Percentiles rank a stretch among this genome's conserved stretches.
Conservation (phyloP, 768 basidiomycete genomes). For the Coprinopsis marcescibilis region DNA sequence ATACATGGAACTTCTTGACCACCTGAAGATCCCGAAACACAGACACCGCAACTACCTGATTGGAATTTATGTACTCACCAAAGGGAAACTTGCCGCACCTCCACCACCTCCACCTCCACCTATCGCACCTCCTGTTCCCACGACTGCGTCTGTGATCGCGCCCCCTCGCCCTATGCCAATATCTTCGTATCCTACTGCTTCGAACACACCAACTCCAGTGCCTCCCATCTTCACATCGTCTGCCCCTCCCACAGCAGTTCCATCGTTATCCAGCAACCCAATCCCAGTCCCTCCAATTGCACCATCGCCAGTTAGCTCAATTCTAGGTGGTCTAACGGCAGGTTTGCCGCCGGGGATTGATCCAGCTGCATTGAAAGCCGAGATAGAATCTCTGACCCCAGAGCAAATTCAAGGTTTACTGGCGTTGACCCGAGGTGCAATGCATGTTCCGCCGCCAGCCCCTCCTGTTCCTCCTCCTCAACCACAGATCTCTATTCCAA, state of each 20-base stretch:
- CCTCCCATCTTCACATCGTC: conserved; percentile 13
- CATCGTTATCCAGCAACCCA: conserved; percentile 10
- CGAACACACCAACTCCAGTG: conserved; percentile 9
- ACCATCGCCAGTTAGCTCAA: background rate
- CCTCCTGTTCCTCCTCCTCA: conserved; percentile 11
- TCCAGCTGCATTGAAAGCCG: conserved; percentile 56
- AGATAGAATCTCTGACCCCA: conserved; percentile 68
- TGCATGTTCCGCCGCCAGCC: conserved; percentile 7
- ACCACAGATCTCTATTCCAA: conserved; percentile 10
- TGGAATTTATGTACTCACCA: conserved; percentile 81
- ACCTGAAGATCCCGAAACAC: conserved; percentile 59
- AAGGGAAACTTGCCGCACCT: conserved; percentile 73
- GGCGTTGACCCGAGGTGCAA: background rate
- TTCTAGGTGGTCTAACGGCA: conserved; percentile 15
- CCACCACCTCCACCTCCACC: conserved; percentile 29
- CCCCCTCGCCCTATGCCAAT: conserved; percentile 2
- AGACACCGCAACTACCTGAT: conserved; percentile 66
- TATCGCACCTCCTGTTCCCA: conserved; percentile 3
- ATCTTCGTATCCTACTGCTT: conserved; percentile 19
- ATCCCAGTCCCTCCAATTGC: conserved; percentile 5
- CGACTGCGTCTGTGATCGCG: conserved; percentile 14
- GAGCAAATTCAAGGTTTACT: conserved; percentile 39
- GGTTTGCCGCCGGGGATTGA: conserved; percentile 11
- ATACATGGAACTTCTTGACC: conserved; percentile 78
- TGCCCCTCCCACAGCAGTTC: conserved; percentile 12